Conservation (phyloP, 805 yeast species). For the Metschnikowia colocasiae region DNA sequence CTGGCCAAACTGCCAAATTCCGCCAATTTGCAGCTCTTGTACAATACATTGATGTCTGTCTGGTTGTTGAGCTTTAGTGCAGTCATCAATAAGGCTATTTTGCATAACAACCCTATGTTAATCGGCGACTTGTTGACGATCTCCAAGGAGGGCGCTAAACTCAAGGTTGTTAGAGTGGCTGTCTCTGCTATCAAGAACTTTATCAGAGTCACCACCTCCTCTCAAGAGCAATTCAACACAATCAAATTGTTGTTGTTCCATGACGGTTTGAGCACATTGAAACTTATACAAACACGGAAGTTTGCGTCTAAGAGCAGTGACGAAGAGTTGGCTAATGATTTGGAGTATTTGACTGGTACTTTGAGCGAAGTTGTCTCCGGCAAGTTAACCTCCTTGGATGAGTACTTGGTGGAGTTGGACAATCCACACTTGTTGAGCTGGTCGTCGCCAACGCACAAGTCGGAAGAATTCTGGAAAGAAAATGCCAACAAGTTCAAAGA, state of each 20-base stretch:
- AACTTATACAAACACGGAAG: conserved; percentile 75
- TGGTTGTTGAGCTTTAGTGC: conserved; percentile 83
- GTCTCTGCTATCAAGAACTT: conserved; percentile 68
- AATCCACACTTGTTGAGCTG: conserved; percentile 73
- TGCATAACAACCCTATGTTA: conserved; percentile 50
- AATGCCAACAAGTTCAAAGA: conserved; percentile 74
- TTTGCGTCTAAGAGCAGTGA: conserved; percentile 70
- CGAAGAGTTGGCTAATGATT: conserved; percentile 78
- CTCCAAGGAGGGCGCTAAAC: conserved; percentile 81
- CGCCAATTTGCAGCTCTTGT: conserved; percentile 73
- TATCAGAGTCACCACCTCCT: conserved; percentile 32
- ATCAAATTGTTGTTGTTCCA: conserved; percentile 70
- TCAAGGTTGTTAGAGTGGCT: conserved; percentile 84
- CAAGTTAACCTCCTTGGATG: conserved; percentile 86
- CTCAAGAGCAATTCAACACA: conserved; percentile 40
- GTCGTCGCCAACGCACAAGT: conserved; percentile 84
- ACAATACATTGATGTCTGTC: conserved; percentile 67
- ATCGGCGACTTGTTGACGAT: conserved; percentile 52
- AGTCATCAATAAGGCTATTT: conserved; percentile 45
- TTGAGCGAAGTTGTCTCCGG: conserved; percentile 66
- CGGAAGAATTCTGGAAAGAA: conserved; percentile 86
- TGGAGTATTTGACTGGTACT: conserved; percentile 52
- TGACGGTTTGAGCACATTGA: conserved; percentile 67
- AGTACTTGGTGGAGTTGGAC: conserved; percentile 79
- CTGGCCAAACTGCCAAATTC: conserved; percentile 36